Evolutionary conservation across 2,329 filamentous ascomycete species (phyloP), one percentile per base, ranked within the genome.

Genomic region (Aspergillus sp.): DNA sequence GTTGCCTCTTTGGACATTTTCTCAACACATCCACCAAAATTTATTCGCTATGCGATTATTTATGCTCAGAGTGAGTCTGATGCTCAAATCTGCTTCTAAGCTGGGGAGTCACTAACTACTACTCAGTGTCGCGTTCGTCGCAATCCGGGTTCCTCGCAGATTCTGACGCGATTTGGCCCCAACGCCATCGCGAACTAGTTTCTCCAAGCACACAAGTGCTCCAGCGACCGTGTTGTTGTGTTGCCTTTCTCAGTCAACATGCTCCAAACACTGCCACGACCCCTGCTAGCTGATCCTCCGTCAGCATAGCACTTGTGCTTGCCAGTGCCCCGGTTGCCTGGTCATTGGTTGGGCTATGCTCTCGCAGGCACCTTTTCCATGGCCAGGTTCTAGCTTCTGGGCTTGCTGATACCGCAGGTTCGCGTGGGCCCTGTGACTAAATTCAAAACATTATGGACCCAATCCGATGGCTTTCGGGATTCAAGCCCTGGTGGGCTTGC

Each of bases 141-240:
- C 42, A 19, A n/a, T 44, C 2, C 38, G 38, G 21, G 19, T 53
- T 38, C 23, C 38, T 55, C 42, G 25, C 53, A 47, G 23, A 30
- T 38, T 55, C 53, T 55, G 53, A 55, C 53, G 42, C 53, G 53
- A 55, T 55, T 55, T 55, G 53, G 53, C 53, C 53, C 53, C 53
- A 55, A 55, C 53, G 53, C 53, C 53, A 55, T 30, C n/a, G 42
- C 39, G 15, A 42, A 55, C 53, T 55, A 55, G 53, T 55, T 44
- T 55, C 27, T 47, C 44, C 53, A 47, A 32, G 25, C 17, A 17
- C 53, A 44, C 53, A 17, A 41, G 41, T 19, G 42, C 23, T 44
- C 30, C 39, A 36, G 17, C 41, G n/a, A 27, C 25, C 42, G 23
- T 17, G 39, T 17, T 36, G 27, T 27, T 55, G 39, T 25, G 15